These are phyloP conservation scores for Ilyonectria robusta DNA, from an alignment of 2,329 filamentous ascomycete species.

Conservation along the genomic window DNA sequence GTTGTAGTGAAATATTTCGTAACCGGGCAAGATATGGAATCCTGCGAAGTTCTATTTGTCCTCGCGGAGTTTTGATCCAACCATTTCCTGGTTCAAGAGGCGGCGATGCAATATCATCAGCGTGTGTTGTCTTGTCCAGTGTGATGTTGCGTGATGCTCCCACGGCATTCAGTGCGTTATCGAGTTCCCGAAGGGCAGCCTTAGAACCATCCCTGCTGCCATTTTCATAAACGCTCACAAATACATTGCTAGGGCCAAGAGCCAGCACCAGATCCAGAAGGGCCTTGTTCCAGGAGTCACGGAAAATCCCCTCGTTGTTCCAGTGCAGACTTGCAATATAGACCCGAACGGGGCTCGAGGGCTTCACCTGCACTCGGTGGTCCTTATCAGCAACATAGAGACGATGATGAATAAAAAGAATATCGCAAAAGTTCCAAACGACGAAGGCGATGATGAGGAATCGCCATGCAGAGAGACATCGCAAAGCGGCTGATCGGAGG, in stretches of 20 bases:
- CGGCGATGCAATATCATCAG: conserved; percentile 62
- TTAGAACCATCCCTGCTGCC: conserved; percentile 79
- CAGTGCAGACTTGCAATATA: conserved; percentile 79
- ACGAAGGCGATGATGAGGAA: background rate
- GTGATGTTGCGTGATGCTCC: conserved; percentile 68
- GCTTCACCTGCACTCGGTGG: background rate
- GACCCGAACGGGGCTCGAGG: conserved; percentile 53
- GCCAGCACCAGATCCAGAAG: conserved; percentile 68
- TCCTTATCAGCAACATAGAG: background rate
- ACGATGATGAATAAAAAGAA: background rate
- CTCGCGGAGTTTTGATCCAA: conserved; percentile 71
- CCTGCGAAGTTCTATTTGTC: conserved; percentile 69
- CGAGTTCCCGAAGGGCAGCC: conserved; percentile 68
- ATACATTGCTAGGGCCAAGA: conserved; percentile 75
- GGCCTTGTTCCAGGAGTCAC: conserved; percentile 72
- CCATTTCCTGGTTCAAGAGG: conserved; percentile 60
- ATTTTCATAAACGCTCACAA: conserved; percentile 76
- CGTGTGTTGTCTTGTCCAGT: conserved; percentile 69
- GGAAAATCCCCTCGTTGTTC: conserved; percentile 73
- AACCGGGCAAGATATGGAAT: conserved; percentile 78
- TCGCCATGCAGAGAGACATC: background rate
- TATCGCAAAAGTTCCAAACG: background rate
- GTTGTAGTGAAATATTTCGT: conserved; percentile 73
- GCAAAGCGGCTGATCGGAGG: background rate
- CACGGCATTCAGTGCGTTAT: conserved; percentile 63